Conservation (phyloP, 768 basidiomycete species). For the Termitomyces sp. region DNA sequence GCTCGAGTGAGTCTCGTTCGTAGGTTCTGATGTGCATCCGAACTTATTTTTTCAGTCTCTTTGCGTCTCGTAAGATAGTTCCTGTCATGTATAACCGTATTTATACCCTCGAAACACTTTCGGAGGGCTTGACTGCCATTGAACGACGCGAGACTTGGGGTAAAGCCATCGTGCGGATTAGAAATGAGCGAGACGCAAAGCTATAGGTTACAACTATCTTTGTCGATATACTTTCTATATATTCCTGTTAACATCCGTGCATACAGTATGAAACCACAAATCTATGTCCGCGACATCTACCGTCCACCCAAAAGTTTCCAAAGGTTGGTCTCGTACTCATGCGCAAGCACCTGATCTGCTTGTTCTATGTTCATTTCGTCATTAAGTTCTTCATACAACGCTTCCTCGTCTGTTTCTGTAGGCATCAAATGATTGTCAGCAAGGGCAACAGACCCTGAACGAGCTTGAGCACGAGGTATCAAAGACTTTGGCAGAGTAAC, state of each 20-base stretch:
- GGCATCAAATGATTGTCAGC: slow-evolving; percentile 15
- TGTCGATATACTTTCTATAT: not conserved
- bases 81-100: slow-evolving; percentile 68
- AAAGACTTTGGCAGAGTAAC: slow-evolving; percentile 14
- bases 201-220: slow-evolving; percentile 4
- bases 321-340: slow-evolving; percentile 31
- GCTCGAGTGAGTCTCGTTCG: slow-evolving; percentile 39
- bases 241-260: not conserved
- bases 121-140: slow-evolving; percentile 66
- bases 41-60: slow-evolving; percentile 32
- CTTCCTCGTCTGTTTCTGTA: slow-evolving; percentile 18
- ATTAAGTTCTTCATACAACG: slow-evolving; percentile 27
- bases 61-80: slow-evolving; percentile 55
- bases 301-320: slow-evolving; percentile 25
- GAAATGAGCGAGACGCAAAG: slow-evolving; percentile 16
- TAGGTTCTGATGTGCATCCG: not conserved
- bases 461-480: not conserved
- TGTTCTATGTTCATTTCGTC: slow-evolving; percentile 38
- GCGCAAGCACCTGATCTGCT: slow-evolving; percentile 25
- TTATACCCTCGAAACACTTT: slow-evolving; percentile 61
- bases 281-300: not conserved
- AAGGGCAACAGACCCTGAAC: not conserved
- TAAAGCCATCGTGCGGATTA: slow-evolving; percentile 69
- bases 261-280: not conserved
- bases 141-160: slow-evolving; percentile 90